These are phyloP conservation scores for Fusarium sp. DNA, from an alignment of 2,329 filamentous ascomycete genomes.

Conservation along the genomic window DNA sequence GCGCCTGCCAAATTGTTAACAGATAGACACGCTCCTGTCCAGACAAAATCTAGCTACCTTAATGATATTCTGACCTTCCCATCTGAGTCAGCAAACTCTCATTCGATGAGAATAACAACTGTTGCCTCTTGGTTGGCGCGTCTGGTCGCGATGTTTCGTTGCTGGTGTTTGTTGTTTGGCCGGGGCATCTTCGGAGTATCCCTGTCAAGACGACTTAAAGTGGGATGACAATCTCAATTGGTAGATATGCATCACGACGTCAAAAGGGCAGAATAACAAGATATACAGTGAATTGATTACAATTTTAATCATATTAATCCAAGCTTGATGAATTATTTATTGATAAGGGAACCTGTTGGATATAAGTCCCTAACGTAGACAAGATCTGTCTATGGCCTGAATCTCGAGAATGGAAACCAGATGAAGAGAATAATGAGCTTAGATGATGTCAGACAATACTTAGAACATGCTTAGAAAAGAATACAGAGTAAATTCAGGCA, in stretches of 20 bases:
- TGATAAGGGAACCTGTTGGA: too few relatives aligned
- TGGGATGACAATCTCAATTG: slow-evolving; percentile 23
- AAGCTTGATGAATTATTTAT: not conserved
- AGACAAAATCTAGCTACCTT: slow-evolving; percentile 4
- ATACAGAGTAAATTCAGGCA: not conserved
- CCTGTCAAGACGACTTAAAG: not conserved
- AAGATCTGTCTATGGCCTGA: too few relatives aligned
- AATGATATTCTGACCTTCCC: not conserved
- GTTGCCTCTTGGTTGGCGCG: not conserved
- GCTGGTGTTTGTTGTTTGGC: slow-evolving; percentile 9
- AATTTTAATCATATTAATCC: not conserved
- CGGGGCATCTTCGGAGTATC: slow-evolving; percentile 33
- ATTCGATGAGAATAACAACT: not conserved
- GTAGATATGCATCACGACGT: slow-evolving; percentile 17
- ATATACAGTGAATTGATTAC: not conserved
- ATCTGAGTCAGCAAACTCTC: not conserved
- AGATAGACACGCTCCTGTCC: not conserved
- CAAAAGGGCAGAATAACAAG: not conserved
- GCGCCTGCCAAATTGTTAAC: slow-evolving; percentile 30
- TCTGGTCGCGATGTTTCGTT: not conserved
- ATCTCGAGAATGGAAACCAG: not conserved
- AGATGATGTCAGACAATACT: not conserved
- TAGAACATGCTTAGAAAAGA: not conserved
- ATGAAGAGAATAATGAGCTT: not conserved
- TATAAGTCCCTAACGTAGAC: not conserved